Conservation (phyloP, 2,329 filamentous ascomycete species). For the Aspergillus sclerotialis region DNA sequence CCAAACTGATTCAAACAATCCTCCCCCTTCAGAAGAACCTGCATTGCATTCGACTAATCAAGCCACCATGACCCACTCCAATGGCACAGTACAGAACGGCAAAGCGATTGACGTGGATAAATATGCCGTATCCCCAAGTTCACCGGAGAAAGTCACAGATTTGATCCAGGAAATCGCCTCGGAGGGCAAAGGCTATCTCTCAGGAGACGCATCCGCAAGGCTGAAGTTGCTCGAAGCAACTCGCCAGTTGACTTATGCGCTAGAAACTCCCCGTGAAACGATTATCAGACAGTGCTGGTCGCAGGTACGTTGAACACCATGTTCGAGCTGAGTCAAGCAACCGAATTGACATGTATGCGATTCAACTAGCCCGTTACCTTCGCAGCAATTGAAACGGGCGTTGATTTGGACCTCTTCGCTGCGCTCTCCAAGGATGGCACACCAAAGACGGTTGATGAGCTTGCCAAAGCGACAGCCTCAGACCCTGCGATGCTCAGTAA, state of each 20-base stretch:
- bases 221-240: slow-evolving; percentile 11
- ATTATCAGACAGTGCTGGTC: slow-evolving; percentile 44
- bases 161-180: slow-evolving; percentile 7
- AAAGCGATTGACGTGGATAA: not conserved
- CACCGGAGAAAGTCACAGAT: slow-evolving; percentile 5
- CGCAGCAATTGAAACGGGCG: slow-evolving; percentile 16
- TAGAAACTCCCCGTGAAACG: slow-evolving; percentile 43
- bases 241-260: slow-evolving; percentile 14
- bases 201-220: slow-evolving; percentile 6
- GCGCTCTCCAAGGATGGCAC: slow-evolving; percentile 14
- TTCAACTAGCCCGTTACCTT: slow-evolving; percentile 11
- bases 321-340: too few species aligned
- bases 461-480: slow-evolving; percentile 13
- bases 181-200: slow-evolving; percentile 5
- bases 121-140: not conserved
- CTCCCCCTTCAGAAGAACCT: too few species aligned
- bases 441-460: slow-evolving; percentile 13
- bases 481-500: slow-evolving; percentile 14
- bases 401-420: slow-evolving; percentile 17
- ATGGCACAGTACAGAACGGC: not conserved
- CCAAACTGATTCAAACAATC: too few species aligned
- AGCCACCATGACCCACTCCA: not conserved
- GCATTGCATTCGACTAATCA: not conserved
- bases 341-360: too few species aligned
- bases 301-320: slow-evolving; percentile 29